Evolutionary conservation across 208 protist species (phyloP), one percentile per base, ranked within the genome.

Genomic region (Acanthamoeba royreba): DNA sequence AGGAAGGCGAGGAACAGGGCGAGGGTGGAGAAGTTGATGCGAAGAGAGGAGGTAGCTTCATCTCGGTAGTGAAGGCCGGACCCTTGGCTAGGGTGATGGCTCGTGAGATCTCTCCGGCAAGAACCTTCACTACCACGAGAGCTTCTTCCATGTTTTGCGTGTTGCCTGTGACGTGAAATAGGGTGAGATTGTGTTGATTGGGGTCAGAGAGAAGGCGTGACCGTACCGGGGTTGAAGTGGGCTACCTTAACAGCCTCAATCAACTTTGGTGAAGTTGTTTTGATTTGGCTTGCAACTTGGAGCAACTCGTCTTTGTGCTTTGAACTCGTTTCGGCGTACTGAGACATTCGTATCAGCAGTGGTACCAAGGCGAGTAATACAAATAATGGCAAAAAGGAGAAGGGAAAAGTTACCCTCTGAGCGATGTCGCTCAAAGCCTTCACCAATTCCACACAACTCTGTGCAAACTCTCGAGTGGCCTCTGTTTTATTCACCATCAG

Each of bases 81-180:
- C 66, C 66, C 66, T 77, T 77, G 66, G 66, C 66, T 40, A 77
- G 38, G 66, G 66, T 77, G 66, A 77, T 77, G 66, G 66, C 66
- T 25, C 66, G 15, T 22, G 66, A 77, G 66, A 77, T 77, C 35
- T 77, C 66, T 1, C 66, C 66, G 33, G 66, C 66, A 40, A 77
- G 66, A 17, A 22, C 66, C 66, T 77, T 77, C 35, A 77, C 66
- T 40, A 77, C 66, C 35, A 77, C 66, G 38, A 77, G 66, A 31
- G 66, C 66, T 40, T 31, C 66, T 40, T 77, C 66, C 66, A 77
- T 77, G 66, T 77, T 77, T 40, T 40, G 40, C 38, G 66, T 77
- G 38, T 77, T 43, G 0, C 66, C 66, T 77, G 66, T 55, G n/a
- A n/a, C n/a, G n/a, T n/a, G n/a, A n/a, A n/a, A n/a, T n/a, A n/a